A percentile compares a stretch with the other conserved stretches of the same genome.
phyloP scores from a whole-genome alignment of 371 early-diverging fungal genomes.

The Zancudomyces culisetae region DNA sequence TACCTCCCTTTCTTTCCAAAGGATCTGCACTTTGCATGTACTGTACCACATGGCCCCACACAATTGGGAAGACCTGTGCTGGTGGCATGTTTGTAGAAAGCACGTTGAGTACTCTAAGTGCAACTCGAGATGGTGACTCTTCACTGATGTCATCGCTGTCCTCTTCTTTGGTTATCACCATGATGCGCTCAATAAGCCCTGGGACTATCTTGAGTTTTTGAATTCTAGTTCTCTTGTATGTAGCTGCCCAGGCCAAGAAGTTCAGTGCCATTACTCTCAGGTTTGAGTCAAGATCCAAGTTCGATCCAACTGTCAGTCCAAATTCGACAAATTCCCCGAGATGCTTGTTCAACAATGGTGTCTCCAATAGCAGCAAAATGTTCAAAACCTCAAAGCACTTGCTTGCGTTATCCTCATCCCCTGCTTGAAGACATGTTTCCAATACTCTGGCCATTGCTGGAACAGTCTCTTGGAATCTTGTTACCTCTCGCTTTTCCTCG shows the following conservation, averaged over 20 bases:
- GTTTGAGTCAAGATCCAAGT: constrained; percentile 38
- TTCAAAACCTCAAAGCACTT: constrained; percentile 74
- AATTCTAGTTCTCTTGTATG: constrained; percentile 62
- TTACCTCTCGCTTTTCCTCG: constrained; percentile 47
- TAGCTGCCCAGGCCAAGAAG: constrained; percentile 64
- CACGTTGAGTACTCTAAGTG: constrained; percentile 26
- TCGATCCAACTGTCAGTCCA: constrained; percentile 45
- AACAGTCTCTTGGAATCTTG: constrained; percentile 43
- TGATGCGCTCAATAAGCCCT: constrained; percentile 48
- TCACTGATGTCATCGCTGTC: constrained; percentile 67
- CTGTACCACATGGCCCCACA: constrained; percentile 41
- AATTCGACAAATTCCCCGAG: constrained; percentile 58
- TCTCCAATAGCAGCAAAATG: constrained; percentile 49
- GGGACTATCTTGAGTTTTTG: constrained; percentile 57
- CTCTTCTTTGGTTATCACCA: constrained; percentile 70
- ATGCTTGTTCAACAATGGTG: constrained; percentile 57
- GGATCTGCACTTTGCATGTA: constrained; percentile 60
- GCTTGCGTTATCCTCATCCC: constrained; percentile 50
- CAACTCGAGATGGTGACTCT: constrained; percentile 51
- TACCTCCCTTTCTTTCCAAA: constrained; percentile 58
- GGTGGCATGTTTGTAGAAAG: constrained; percentile 67
- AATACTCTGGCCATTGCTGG: constrained; percentile 71
- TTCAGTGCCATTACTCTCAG: constrained; percentile 64
- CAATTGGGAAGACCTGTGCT: constrained; percentile 62
- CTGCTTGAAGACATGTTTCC: constrained; percentile 41